Conservation (phyloP, 2,329 filamentous ascomycete species). For the Thielaviopsis musarum region DNA sequence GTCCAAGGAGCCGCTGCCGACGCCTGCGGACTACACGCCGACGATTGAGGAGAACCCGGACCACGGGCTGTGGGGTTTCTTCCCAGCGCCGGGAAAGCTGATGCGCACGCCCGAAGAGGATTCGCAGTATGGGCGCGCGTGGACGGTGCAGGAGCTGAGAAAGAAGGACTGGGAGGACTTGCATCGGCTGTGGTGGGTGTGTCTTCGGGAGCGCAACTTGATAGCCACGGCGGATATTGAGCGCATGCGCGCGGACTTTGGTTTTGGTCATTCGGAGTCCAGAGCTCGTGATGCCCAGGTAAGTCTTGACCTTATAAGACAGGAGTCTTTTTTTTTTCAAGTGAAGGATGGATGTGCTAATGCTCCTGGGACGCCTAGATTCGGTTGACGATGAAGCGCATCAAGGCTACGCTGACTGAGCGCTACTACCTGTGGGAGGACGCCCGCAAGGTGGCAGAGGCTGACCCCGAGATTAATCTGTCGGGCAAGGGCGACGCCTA, state of each 20-base stretch:
- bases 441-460: slow-evolving; percentile 46
- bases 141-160: slow-evolving; percentile 73
- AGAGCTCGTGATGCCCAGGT: slow-evolving; percentile 49
- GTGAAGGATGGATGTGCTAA: neutral
- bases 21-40: slow-evolving; percentile 48
- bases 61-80: slow-evolving; percentile 90
- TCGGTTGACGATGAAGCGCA: slow-evolving; percentile 57
- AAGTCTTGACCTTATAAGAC: slow-evolving; percentile 19
- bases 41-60: slow-evolving; percentile 45
- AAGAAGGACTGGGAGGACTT: slow-evolving; percentile 88
- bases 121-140: slow-evolving; percentile 57
- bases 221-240: slow-evolving; percentile 64
- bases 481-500: slow-evolving; percentile 32
- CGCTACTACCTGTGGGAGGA: slow-evolving; percentile 79
- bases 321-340: too few relatives aligned
- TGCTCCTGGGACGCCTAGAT: slow-evolving; percentile 33
- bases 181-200: slow-evolving; percentile 87
- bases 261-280: slow-evolving; percentile 57
- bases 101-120: slow-evolving; percentile 58
- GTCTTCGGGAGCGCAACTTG: slow-evolving; percentile 77
- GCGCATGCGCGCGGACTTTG: slow-evolving; percentile 47
- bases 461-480: slow-evolving; percentile 51
- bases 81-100: slow-evolving; percentile 52
- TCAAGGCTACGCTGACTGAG: slow-evolving; percentile 75
- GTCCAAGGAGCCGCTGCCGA: slow-evolving; percentile 53